phyloP scores from a whole-genome alignment of 2,329 filamentous ascomycete species.

The Verticillium zaregamsianum region DNA sequence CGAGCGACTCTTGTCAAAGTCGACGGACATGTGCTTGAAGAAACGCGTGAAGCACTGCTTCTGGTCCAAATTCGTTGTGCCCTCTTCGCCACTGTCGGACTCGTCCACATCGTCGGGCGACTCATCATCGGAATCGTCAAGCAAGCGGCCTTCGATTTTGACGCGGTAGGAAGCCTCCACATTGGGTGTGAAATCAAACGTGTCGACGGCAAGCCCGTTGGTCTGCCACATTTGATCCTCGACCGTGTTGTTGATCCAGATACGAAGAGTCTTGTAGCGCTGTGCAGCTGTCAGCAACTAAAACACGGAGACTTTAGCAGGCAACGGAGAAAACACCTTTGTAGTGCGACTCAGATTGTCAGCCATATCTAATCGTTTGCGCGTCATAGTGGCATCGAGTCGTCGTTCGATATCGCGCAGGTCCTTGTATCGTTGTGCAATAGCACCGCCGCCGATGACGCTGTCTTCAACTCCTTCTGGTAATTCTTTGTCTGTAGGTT shows the following conservation, averaged over 20 bases:
- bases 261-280: conserved; percentile 78
- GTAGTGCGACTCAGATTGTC: conserved; percentile 72
- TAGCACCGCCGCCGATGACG: conserved; percentile 72
- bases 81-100: conserved; percentile 15
- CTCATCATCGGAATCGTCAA: conserved; percentile 60
- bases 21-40: conserved; percentile 74
- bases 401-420: conserved; percentile 83
- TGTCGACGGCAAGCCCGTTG: conserved; percentile 62
- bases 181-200: conserved; percentile 77
- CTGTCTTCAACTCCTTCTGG: conserved; percentile 84
- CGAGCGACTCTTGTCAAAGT: conserved; percentile 62
- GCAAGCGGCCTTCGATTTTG: conserved; percentile 82
- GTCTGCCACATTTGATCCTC: conserved; percentile 94
- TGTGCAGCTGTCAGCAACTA: conserved; percentile 24
- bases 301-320: not conserved
- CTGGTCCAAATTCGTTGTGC: conserved; percentile 25
- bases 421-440: conserved; percentile 71
- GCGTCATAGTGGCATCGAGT: conserved; percentile 88
- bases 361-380: conserved; percentile 86
- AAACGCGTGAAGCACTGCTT: conserved; percentile 62
- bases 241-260: conserved; percentile 93
- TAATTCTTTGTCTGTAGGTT: conserved; percentile 92
- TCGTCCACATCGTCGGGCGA: not conserved
- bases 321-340: conserved; percentile 45
- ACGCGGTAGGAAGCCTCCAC: conserved; percentile 79